phyloP scores from a whole-genome alignment of 176 grass and related monocot genomes.

The Cenchrus fungigraminus region DNA sequence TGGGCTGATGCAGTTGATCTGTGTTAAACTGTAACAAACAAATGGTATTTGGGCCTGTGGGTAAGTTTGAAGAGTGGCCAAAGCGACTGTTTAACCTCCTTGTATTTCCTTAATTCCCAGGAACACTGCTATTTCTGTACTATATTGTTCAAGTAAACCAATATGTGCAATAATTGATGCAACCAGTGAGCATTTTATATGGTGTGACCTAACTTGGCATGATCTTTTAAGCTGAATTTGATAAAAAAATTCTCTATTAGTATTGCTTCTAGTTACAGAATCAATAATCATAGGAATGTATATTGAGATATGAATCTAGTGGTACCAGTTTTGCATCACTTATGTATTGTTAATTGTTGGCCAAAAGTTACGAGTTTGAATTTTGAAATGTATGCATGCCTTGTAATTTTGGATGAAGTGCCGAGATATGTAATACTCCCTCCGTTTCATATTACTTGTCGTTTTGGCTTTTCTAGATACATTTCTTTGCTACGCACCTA shows the following conservation, averaged over 20 bases:
- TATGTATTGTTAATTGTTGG: background rate
- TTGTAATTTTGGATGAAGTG: background rate
- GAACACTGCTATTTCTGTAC: constrained; percentile 4
- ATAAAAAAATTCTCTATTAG: background rate
- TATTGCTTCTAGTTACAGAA: background rate
- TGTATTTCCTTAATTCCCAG: constrained; percentile 26
- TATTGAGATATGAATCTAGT: background rate
- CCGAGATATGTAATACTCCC: background rate
- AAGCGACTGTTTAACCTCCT: constrained; percentile 16
- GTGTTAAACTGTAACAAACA: background rate
- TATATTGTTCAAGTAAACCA: constrained; percentile 9
- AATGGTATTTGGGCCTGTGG: background rate
- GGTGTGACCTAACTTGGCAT: background rate
- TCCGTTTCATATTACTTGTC: too few relatives aligned
- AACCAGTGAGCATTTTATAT: background rate
- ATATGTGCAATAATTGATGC: background rate
- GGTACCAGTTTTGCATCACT: background rate
- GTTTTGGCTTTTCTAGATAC: too few relatives aligned
- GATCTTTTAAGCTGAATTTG: background rate
- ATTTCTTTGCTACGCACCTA: too few relatives aligned
- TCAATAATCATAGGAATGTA: background rate
- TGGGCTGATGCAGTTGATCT: constrained; percentile 12
- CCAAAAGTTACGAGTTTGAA: background rate
- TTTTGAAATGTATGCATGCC: constrained; percentile 6
- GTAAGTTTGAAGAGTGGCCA: constrained; percentile 13